These are phyloP conservation scores for Hypoxylon trugodes DNA, from an alignment of 495 filamentous ascomycete species.

Conservation along the genomic window DNA sequence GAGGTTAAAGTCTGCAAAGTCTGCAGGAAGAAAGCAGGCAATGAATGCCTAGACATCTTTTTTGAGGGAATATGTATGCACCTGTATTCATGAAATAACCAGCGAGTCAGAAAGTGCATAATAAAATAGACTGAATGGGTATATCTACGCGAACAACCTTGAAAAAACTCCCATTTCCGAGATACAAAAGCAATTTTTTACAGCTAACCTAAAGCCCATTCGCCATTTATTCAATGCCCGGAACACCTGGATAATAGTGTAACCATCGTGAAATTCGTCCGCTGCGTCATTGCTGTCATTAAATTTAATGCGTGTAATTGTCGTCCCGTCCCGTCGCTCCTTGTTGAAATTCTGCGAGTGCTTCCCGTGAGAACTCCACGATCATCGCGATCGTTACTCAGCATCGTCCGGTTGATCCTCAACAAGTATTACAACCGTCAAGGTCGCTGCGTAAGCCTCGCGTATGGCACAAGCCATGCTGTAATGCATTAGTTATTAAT, in stretches of 20 bases:
- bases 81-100: no score
- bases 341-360: slow-evolving; percentile 5
- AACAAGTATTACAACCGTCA: slow-evolving; percentile 73
- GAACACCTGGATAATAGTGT: slow-evolving; percentile 31
- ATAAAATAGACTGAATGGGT: slow-evolving; percentile 27
- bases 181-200: slow-evolving; percentile 15
- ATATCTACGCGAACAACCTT: slow-evolving; percentile 34
- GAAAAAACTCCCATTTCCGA: slow-evolving; percentile 32
- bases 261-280: slow-evolving; percentile 37
- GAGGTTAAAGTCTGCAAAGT: slow-evolving; percentile 32
- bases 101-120: slow-evolving; percentile 5
- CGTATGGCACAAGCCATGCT: slow-evolving; percentile 74
- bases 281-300: slow-evolving; percentile 9
- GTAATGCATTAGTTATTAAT: slow-evolving; percentile 28
- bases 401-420: slow-evolving; percentile 55
- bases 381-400: slow-evolving; percentile 35
- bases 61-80: slow-evolving; percentile 12
- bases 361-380: slow-evolving; percentile 15
- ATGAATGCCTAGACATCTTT: slow-evolving; percentile 6
- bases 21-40: slow-evolving; percentile 27
- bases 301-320: slow-evolving; percentile 15
- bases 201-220: slow-evolving; percentile 28
- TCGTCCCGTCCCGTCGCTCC: slow-evolving; percentile 4
- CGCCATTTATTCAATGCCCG: slow-evolving; percentile 12
- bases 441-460: slow-evolving; percentile 73